Conservation (phyloP, 2,329 filamentous ascomycete genomes). For the Cordyceps pruinosa region DNA sequence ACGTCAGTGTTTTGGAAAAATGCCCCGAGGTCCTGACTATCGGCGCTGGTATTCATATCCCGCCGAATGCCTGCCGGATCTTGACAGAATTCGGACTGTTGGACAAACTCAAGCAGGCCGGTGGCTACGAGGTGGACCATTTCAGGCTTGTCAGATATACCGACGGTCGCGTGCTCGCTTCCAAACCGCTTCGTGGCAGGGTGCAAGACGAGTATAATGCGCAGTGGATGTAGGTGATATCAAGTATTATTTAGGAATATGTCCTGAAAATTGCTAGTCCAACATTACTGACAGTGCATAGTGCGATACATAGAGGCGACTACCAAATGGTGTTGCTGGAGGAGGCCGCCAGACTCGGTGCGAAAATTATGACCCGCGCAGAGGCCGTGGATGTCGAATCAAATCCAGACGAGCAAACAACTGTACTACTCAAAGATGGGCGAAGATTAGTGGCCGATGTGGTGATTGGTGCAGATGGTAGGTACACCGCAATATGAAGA, state of each 20-base stretch:
- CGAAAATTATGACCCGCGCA: constrained; percentile 5
- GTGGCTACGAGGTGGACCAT: constrained; percentile 7
- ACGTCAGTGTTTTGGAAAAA: constrained; percentile 5
- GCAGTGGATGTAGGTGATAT: constrained; percentile 8
- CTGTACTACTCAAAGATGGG: not conserved
- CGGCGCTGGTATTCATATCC: constrained; percentile 11
- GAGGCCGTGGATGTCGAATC: not conserved
- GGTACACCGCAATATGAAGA: not conserved
- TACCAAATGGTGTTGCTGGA: constrained; percentile 8
- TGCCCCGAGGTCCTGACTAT: constrained; percentile 6
- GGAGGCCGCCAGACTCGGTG: not conserved
- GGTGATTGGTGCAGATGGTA: constrained; percentile 12
- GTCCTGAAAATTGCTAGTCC: not conserved
- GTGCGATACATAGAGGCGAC: constrained; percentile 10
- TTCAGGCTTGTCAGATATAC: constrained; percentile 6
- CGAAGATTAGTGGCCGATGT: constrained; percentile 2
- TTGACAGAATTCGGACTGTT: constrained; percentile 7
- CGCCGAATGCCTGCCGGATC: constrained; percentile 7
- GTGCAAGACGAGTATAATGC: not conserved
- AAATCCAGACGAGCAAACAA: not conserved
- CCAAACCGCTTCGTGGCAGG: constrained; percentile 6
- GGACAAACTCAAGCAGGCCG: constrained; percentile 4
- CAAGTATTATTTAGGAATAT: not conserved
- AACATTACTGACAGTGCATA: not conserved
- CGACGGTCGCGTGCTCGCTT: not conserved